These are phyloP conservation scores for Cyberlindnera xylosilytica DNA, from an alignment of 805 yeast genomes.

Conservation along the genomic window DNA sequence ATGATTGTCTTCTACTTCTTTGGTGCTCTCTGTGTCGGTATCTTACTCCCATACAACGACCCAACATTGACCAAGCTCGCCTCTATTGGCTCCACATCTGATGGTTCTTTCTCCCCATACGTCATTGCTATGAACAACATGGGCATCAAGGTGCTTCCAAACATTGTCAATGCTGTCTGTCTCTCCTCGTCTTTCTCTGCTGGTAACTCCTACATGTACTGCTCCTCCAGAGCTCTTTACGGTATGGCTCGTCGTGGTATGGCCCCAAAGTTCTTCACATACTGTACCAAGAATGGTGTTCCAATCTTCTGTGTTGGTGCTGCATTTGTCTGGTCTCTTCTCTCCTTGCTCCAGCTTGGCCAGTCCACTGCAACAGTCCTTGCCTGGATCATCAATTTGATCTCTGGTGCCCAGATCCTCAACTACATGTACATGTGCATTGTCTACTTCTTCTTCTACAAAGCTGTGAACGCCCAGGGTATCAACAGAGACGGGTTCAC, in stretches of 20 bases:
- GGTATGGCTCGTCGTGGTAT: constrained; percentile 48
- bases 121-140: constrained; percentile 53
- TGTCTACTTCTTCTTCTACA: constrained; percentile 61
- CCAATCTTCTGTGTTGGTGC: constrained; percentile 66
- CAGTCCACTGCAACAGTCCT: constrained; percentile 59
- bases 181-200: constrained; percentile 55
- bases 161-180: constrained; percentile 49
- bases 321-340: constrained; percentile 53
- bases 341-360: constrained; percentile 65
- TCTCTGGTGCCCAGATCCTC: constrained; percentile 63
- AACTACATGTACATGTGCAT: constrained; percentile 56
- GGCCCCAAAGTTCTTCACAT: constrained; percentile 59
- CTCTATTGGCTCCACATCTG: constrained; percentile 59
- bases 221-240: constrained; percentile 55
- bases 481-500: constrained; percentile 37
- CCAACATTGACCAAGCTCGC: constrained; percentile 45
- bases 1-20: constrained; percentile 57
- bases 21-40: constrained; percentile 67
- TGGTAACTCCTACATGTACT: constrained; percentile 54
- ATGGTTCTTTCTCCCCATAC: constrained; percentile 57
- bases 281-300: constrained; percentile 63
- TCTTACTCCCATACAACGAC: constrained; percentile 61
- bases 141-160: constrained; percentile 47
- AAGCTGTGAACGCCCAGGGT: constrained; percentile 55
- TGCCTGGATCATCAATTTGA: constrained; percentile 67